A percentile compares a stretch with the other conserved stretches of the same genome.
Conservation (phyloP, 2,329 filamentous ascomycete genomes). For the Pyrenophora seminiperda region DNA sequence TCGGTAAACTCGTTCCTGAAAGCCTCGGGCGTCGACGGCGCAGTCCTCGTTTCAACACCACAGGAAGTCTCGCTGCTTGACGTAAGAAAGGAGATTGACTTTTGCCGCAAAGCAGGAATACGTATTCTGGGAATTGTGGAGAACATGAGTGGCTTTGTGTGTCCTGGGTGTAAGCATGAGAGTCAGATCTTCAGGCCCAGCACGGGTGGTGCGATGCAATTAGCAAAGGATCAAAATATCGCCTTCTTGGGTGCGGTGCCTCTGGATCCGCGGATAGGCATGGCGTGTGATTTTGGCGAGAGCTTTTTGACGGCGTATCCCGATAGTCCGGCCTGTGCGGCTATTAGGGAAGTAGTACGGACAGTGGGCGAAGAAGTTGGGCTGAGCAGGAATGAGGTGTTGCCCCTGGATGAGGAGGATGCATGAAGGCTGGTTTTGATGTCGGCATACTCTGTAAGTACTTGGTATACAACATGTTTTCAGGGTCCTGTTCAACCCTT, state of each 20-base stretch:
- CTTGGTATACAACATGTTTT: too few relatives aligned
- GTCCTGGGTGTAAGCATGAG: constrained; percentile 82
- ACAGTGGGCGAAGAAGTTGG: constrained; percentile 62
- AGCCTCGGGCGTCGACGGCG: constrained; percentile 89
- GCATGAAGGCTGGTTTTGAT: background rate
- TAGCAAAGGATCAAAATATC: constrained; percentile 86
- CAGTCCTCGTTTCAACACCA: constrained; percentile 90
- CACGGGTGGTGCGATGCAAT: constrained; percentile 79
- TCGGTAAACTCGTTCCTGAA: constrained; percentile 91
- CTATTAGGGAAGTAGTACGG: constrained; percentile 79
- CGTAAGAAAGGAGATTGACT: constrained; percentile 96
- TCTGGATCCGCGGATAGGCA: constrained; percentile 89
- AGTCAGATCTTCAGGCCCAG: constrained; percentile 87
- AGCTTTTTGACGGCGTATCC: constrained; percentile 95
- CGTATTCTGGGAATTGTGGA: constrained; percentile 87
- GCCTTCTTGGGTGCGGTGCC: constrained; percentile 90
- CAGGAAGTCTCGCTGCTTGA: constrained; percentile 93
- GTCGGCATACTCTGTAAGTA: too few relatives aligned
- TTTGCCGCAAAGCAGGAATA: constrained; percentile 93
- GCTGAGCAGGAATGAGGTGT: constrained; percentile 33
- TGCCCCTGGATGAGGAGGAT: constrained; percentile 30
- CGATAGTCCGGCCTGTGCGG: constrained; percentile 86
- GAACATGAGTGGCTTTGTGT: constrained; percentile 98
- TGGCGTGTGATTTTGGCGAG: constrained; percentile 97
- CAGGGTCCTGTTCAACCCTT: too few relatives aligned